phyloP scores from a whole-genome alignment of 2,329 filamentous ascomycete species.

The Phialocephala subalpina region DNA sequence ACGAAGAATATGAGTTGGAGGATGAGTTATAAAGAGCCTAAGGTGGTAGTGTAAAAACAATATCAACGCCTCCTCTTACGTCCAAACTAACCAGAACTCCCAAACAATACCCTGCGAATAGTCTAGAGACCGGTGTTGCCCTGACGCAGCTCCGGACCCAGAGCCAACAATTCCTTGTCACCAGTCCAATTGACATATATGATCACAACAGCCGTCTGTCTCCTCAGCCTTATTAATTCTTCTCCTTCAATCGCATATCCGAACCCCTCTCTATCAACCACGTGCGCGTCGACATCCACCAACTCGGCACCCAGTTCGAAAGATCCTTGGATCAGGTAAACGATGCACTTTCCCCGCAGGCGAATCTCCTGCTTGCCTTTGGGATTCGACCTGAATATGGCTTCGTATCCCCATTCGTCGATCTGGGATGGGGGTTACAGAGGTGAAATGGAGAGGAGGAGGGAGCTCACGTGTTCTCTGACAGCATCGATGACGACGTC shows the following conservation, averaged over 20 bases:
- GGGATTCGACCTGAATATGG: background rate
- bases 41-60: background rate
- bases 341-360: background rate
- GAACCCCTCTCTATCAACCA: slow-evolving; percentile 3
- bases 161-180: background rate
- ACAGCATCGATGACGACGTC: slow-evolving; percentile 6
- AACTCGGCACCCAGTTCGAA: slow-evolving; percentile 1
- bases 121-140: no score
- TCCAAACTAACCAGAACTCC: no score
- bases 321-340: slow-evolving; percentile 1
- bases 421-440: background rate
- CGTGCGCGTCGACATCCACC: background rate
- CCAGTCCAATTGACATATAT: background rate
- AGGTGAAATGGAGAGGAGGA: background rate
- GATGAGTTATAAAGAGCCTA: background rate
- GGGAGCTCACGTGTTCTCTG: slow-evolving; percentile 5
- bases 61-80: background rate
- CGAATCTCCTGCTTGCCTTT: background rate
- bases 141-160: background rate
- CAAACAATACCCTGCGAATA: no score
- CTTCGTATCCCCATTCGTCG: background rate
- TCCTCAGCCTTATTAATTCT: slow-evolving; percentile 3
- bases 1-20: background rate
- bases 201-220: slow-evolving; percentile 5
- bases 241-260: slow-evolving; percentile 2